phyloP scores from a whole-genome alignment of 1,284 basidiomycete species.

The Coniferiporia sulphurascens region DNA sequence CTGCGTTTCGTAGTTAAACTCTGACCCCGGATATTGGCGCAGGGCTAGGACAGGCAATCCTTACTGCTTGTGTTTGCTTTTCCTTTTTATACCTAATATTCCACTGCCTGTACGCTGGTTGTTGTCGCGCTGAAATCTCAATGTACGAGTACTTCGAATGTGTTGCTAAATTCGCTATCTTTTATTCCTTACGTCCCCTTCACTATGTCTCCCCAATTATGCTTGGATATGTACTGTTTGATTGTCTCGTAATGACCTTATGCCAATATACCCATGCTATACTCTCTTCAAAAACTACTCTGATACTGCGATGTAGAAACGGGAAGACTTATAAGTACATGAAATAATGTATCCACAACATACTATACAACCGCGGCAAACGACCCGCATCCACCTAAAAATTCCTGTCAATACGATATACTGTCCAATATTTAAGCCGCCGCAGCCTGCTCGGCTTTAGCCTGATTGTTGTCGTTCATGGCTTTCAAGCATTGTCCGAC shows the following conservation, averaged over 20 bases:
- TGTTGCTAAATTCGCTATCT: too few relatives aligned
- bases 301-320: not conserved
- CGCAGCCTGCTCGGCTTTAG: constrained; percentile 19
- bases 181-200: too few relatives aligned
- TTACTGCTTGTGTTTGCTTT: not conserved
- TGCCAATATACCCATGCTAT: not conserved
- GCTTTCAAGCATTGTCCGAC: constrained; percentile 51
- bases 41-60: not conserved
- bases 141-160: too few relatives aligned
- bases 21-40: not conserved
- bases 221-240: too few relatives aligned
- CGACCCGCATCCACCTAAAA: not conserved
- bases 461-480: constrained; percentile 32
- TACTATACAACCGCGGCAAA: not conserved
- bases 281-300: not conserved
- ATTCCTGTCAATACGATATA: not conserved
- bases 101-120: not conserved
- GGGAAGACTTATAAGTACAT: not conserved
- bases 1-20: not conserved
- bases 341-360: not conserved
- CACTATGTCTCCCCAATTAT: too few relatives aligned
- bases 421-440: not conserved
- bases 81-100: constrained; percentile 10
- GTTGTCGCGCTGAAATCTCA: too few relatives aligned
- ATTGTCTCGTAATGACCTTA: not conserved